Base-by-base conservation (phyloP, 495 filamentous ascomycete species). In the Penicillium herquei region DNA sequence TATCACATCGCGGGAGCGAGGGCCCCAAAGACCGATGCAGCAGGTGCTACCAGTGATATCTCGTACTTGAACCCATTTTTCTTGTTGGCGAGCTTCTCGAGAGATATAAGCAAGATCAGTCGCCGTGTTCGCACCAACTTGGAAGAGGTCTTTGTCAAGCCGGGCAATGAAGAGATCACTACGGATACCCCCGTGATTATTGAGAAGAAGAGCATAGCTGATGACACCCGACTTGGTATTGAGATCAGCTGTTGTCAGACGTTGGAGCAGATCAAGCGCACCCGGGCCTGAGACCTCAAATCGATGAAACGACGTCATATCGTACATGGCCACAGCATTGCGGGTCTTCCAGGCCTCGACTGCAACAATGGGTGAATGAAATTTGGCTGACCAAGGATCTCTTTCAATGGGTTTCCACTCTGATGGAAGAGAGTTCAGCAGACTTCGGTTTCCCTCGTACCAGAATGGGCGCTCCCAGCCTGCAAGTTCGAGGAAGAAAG, bases 271-370 rank as follows among this genome's bases (percentile, higher is more conserved):
- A 34, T 63, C 37, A 7, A 70, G 56, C 13, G 78, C 73, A 0
- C 77, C 78, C 6, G 78, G 76, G 7, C 78, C 78, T 6, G 64
- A 67, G 9, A 81, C 67, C 10, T 78, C 72, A 12, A 81, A 72
- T 2, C 78, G 66, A 32, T 75, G 76, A 46, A 80, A 73, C n/a
- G 78, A 71, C 31, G 76, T 79, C 75, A 80, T 73, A 51, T 81
- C 78, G 54, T 76, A 81, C 76, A 81, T 78, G 7, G 77, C 78
- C 2, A 79, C 77, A 0, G 74, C 78, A 32, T 75, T 75, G 4
- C 78, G 75, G 13, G 77, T 80, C 61, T 78, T 79, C 78, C 78
- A 81, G 0, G 78, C 78, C 48, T 81, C 78, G 4, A 63, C 77
- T 3, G 77, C 76, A 1, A 68, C 56, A 34, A 81, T 75, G n/a